Evolutionary conservation across 2,329 filamentous ascomycete genomes (phyloP).

Genomic region (Thyridium curvatum): DNA sequence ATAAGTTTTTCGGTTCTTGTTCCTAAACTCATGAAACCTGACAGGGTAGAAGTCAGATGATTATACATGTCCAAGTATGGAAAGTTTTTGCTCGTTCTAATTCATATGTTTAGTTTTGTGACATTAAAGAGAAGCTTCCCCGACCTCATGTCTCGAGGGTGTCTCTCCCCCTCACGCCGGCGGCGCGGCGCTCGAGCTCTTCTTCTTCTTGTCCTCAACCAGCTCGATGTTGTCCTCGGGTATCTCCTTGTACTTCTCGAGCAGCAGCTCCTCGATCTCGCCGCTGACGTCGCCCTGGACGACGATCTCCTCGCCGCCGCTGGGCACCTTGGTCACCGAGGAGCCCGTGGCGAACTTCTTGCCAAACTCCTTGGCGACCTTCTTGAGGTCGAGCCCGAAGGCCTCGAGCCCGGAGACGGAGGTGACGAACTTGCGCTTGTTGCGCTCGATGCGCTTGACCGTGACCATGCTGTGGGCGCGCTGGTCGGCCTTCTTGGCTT

Average conservation of each 20-base stretch:
- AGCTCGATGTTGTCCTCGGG: conserved; percentile 93
- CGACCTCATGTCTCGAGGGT: not conserved
- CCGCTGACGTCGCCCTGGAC: conserved; percentile 96
- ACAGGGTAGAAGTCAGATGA: too few species aligned
- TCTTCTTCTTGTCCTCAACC: conserved; percentile 93
- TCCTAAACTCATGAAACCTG: too few species aligned
- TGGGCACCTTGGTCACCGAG: conserved; percentile 82
- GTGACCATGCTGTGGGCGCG: conserved; percentile 76
- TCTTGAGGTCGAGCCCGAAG: conserved; percentile 90
- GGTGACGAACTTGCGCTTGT: conserved; percentile 96
- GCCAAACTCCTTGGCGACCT: conserved; percentile 91
- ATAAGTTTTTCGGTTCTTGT: too few species aligned
- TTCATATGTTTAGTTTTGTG: not conserved
- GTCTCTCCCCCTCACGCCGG: conserved; percentile 1
- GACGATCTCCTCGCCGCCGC: conserved; percentile 90
- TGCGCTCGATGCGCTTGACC: conserved; percentile 96
- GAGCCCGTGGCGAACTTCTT: conserved; percentile 98
- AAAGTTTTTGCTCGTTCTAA: not conserved
- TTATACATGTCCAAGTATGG: too few species aligned
- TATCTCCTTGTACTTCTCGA: conserved; percentile 83
- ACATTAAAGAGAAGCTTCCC: not conserved
- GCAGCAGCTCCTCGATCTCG: conserved; percentile 85
- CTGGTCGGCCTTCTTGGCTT: conserved; percentile 75
- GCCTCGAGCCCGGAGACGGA: conserved; percentile 85
- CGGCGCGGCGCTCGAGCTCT: conserved; percentile 19